Evolutionary conservation across 805 yeast genomes (phyloP).

Genomic region (Starmerella riodocensis): DNA sequence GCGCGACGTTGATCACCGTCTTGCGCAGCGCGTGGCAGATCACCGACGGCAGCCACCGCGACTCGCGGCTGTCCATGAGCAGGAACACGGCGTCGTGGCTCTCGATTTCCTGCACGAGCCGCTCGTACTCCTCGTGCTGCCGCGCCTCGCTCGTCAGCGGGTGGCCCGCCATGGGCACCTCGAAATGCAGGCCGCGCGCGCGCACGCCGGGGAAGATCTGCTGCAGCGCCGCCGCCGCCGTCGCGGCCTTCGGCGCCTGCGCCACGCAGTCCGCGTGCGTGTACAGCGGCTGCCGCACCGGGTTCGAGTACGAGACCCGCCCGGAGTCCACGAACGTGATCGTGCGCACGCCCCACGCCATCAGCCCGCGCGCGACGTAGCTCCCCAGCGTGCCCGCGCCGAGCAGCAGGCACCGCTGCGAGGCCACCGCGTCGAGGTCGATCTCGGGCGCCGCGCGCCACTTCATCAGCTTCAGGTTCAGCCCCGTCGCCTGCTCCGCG

Average conservation of each 20-base stretch:
- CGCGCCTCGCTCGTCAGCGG: conserved; percentile 46
- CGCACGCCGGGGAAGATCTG: conserved; percentile 68
- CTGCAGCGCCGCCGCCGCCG: conserved; percentile 62
- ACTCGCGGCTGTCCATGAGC: conserved; percentile 86
- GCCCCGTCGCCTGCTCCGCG: conserved; percentile 84
- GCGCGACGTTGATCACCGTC: conserved; percentile 76
- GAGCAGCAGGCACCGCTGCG: conserved; percentile 55
- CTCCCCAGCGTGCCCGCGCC: conserved; percentile 97
- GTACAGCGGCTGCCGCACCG: conserved; percentile 86
- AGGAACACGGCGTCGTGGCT: conserved; percentile 67
- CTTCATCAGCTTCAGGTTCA: conserved; percentile 84
- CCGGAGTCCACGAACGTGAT: conserved; percentile 88
- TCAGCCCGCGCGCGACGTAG: conserved; percentile 67
- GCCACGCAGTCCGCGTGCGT: conserved; percentile 65
- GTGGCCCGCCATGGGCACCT: conserved; percentile 95
- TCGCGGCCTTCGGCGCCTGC: conserved; percentile 65
- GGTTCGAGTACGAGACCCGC: conserved; percentile 78
- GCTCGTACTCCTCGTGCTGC: conserved; percentile 40
- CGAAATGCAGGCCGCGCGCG: conserved; percentile 48
- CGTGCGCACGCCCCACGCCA: conserved; percentile 89
- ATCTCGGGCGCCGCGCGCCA: conserved; percentile 87
- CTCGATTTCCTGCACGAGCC: conserved; percentile 40
- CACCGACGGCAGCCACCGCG: conserved; percentile 95
- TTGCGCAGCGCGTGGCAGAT: conserved; percentile 55
- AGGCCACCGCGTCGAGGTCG: conserved; percentile 50